phyloP scores from a whole-genome alignment of 257 asterid species.

The Petunia secreta region DNA sequence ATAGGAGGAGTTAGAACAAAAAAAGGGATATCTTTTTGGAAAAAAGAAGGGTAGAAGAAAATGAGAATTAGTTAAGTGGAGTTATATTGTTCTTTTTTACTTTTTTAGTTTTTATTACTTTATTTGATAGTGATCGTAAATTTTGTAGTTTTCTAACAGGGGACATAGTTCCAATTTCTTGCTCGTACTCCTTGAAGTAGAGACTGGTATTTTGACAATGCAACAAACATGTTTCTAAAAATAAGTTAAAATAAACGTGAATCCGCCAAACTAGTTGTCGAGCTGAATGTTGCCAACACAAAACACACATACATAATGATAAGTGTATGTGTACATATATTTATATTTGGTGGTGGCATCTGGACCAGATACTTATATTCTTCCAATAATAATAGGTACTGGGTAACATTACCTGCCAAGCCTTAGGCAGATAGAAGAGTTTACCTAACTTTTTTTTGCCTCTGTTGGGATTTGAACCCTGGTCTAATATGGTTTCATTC shows the following conservation, averaged over 20 bases:
- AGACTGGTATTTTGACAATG: not conserved
- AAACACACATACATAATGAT: too few relatives aligned
- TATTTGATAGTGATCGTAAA: not conserved
- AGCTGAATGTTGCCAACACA: too few relatives aligned
- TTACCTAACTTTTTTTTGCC: not conserved
- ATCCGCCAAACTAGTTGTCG: too few relatives aligned
- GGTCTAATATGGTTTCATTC: not conserved
- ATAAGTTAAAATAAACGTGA: too few relatives aligned
- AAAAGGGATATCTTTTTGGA: not conserved
- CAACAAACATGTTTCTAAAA: not conserved
- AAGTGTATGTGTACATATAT: too few relatives aligned
- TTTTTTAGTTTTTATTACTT: not conserved
- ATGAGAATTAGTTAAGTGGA: not conserved
- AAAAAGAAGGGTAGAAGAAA: not conserved
- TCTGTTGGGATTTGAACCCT: not conserved
- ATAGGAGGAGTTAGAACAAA: not conserved
- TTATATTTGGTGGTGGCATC: too few relatives aligned
- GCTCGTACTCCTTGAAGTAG: not conserved
- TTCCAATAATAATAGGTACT: not conserved
- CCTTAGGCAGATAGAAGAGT: not conserved
- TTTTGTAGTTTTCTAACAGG: not conserved
- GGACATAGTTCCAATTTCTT: constrained; percentile 9
- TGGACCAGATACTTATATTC: not conserved
- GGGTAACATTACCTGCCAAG: not conserved
- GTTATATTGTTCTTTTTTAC: not conserved